phyloP scores from a whole-genome alignment of 129 eudicot genomes.

The Heracleum sosnowskyi region DNA sequence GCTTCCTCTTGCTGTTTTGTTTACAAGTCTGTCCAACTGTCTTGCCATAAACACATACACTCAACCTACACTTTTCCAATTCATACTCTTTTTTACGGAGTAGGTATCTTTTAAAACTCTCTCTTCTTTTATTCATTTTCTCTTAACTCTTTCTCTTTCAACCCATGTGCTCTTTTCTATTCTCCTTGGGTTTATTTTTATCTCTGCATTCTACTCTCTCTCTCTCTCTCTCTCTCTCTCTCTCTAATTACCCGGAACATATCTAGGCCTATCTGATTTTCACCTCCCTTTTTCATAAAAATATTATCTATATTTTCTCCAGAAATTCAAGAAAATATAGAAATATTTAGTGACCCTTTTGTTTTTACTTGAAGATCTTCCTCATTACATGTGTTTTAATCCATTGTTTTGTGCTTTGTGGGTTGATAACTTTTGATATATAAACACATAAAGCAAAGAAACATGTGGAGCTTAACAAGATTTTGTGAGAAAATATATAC shows the following conservation, averaged over 20 bases:
- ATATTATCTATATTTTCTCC: background rate
- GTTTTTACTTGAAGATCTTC: background rate
- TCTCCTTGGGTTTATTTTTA: background rate
- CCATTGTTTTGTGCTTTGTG: background rate
- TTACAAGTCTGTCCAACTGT: background rate
- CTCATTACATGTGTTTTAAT: background rate
- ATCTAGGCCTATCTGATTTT: conserved; percentile 28
- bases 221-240: background rate
- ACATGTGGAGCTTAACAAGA: conserved; percentile 35
- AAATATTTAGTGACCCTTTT: background rate
- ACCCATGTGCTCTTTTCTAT: background rate
- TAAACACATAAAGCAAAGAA: background rate
- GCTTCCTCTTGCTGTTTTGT: conserved; percentile 12
- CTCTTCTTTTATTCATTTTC: background rate
- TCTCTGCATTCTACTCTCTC: background rate
- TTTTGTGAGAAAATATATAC: conserved; percentile 48
- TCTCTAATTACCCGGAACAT: conserved; percentile 5
- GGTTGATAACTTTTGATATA: background rate
- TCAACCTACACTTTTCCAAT: background rate
- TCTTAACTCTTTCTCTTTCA: background rate
- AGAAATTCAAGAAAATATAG: background rate
- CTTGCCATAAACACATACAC: background rate
- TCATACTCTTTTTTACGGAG: too few species aligned
- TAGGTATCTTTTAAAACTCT: background rate
- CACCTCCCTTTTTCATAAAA: background rate